Evolutionary conservation across 2,329 filamentous ascomycete species (phyloP).

Genomic region (Nemania abortiva): DNA sequence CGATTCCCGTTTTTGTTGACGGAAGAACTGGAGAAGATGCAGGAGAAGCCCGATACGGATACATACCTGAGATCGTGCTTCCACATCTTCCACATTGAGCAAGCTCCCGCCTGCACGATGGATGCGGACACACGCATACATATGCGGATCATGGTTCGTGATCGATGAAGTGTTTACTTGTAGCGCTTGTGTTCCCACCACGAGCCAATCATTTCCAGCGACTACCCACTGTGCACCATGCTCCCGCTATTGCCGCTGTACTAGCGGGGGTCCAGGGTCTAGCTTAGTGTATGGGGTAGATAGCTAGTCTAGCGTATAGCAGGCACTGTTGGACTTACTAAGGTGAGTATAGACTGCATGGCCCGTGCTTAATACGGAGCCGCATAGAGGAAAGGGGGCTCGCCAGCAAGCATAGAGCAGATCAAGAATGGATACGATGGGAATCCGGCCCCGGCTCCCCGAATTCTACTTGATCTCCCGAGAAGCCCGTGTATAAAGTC

Average conservation of each 20-base stretch:
- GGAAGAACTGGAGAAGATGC: conserved; percentile 11
- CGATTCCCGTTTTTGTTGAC: not conserved
- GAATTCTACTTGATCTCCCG: not conserved
- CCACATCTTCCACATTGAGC: conserved; percentile 4
- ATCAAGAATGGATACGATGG: conserved; percentile 4
- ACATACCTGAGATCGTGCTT: conserved; percentile 7
- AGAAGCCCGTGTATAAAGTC: not conserved
- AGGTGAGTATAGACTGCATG: not conserved
- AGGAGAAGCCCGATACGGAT: conserved; percentile 10
- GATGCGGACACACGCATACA: not conserved
- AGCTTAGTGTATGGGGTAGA: not conserved
- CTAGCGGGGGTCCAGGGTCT: not conserved
- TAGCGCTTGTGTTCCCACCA: not conserved
- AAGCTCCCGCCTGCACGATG: conserved; percentile 23
- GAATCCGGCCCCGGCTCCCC: conserved; percentile 27
- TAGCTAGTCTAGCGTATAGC: too few species aligned
- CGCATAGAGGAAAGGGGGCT: conserved; percentile 21
- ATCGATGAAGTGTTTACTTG: conserved; percentile 12
- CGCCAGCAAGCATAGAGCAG: conserved; percentile 3
- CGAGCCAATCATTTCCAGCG: conserved; percentile 25
- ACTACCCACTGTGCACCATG: not conserved
- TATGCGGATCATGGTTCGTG: conserved; percentile 11
- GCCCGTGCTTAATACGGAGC: conserved; percentile 19
- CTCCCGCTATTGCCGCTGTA: conserved; percentile 10
- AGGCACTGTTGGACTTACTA: not conserved